A percentile compares a stretch with the other conserved stretches of the same genome.
phyloP scores from a whole-genome alignment of 495 filamentous ascomycete genomes.

The Penicillium cosmopolitanum region DNA sequence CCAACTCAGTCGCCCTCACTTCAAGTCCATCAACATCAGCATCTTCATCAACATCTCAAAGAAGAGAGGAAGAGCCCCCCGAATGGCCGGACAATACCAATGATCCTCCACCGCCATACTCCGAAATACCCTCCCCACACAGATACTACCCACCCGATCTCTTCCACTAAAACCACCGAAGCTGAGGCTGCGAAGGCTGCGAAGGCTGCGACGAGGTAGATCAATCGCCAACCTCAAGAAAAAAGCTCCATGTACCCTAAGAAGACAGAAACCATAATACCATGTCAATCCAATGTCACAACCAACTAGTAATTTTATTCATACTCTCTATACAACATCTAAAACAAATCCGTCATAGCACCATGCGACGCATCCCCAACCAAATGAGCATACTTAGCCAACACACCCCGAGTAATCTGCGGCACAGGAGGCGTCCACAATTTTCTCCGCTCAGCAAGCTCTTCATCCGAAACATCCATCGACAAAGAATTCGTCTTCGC shows the following conservation, averaged over 20 bases:
- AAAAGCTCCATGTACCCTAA: neutral
- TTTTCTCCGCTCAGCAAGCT: slow-evolving; percentile 67
- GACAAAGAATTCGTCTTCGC: slow-evolving; percentile 76
- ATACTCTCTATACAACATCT: neutral
- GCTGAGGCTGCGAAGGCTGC: neutral
- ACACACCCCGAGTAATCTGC: slow-evolving; percentile 78
- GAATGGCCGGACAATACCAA: neutral
- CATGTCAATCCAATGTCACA: neutral
- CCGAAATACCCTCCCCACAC: neutral
- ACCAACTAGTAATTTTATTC: no score
- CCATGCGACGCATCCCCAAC: slow-evolving; percentile 77
- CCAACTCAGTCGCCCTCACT: neutral
- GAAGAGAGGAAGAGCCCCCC: neutral
- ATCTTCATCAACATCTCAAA: neutral
- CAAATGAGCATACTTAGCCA: slow-evolving; percentile 86
- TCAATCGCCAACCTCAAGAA: neutral
- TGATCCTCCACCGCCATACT: slow-evolving; percentile 1
- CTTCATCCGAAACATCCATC: slow-evolving; percentile 75
- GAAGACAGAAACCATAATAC: neutral
- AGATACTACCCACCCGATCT: neutral
- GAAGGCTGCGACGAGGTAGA: neutral
- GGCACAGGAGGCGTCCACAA: slow-evolving; percentile 75
- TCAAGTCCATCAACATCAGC: neutral
- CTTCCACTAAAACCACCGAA: neutral
- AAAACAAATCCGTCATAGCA: slow-evolving; percentile 59